Percentiles rank a stretch among this genome's conserved stretches.
Evolutionary conservation across 768 basidiomycete genomes (phyloP).

Genomic region (Podaxis sp.): DNA sequence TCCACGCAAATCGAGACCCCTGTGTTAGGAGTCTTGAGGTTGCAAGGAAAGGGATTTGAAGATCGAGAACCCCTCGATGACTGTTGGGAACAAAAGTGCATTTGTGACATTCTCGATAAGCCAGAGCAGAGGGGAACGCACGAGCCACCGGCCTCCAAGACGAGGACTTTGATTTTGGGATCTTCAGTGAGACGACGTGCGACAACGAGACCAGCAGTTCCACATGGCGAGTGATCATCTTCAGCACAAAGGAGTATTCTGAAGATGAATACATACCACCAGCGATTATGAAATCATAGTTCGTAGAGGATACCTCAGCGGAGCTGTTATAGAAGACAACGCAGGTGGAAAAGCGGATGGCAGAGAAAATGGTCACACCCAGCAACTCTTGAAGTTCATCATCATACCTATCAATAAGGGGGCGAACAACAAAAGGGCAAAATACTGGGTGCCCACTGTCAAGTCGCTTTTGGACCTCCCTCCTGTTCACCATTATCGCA

Average conservation of each 20-base stretch:
- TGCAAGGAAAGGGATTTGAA: slow-evolving; percentile 13
- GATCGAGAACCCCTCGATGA: slow-evolving; percentile 14
- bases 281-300: background rate
- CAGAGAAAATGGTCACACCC: too few species aligned
- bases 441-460: too few species aligned
- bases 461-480: too few species aligned
- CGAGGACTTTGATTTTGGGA: slow-evolving; percentile 18
- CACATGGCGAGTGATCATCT: slow-evolving; percentile 7
- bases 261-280: background rate
- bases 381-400: too few species aligned
- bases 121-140: slow-evolving; percentile 3
- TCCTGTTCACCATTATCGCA: too few species aligned
- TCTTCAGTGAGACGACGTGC: slow-evolving; percentile 24
- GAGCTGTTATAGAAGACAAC: too few species aligned
- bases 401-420: too few species aligned
- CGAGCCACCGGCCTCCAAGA: slow-evolving; percentile 24
- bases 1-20: slow-evolving; percentile 23
- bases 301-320: too few species aligned
- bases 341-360: too few species aligned
- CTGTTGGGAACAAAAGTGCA: slow-evolving; percentile 3
- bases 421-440: too few species aligned
- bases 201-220: slow-evolving; percentile 21
- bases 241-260: background rate
- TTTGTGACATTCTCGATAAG: background rate
- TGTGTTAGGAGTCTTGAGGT: background rate